Percentiles rank a stretch among this genome's conserved stretches.
These are phyloP conservation scores for Chlorella sp. DNA, from an alignment of 139 green algal species.

Conservation along the genomic window DNA sequence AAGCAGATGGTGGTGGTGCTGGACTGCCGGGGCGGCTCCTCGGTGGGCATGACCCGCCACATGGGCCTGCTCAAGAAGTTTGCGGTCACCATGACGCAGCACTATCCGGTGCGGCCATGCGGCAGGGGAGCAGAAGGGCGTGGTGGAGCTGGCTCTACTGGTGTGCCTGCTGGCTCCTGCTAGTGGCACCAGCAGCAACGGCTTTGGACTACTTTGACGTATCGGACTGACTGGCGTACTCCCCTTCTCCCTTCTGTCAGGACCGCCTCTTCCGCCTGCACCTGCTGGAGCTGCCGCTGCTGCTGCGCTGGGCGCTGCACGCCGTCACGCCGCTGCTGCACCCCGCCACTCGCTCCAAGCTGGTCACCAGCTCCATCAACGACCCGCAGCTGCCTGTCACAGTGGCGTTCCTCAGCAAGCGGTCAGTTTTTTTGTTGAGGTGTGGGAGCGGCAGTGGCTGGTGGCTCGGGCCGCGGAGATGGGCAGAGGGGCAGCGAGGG, in stretches of 20 bases:
- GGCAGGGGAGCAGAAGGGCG: background rate
- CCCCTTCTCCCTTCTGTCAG: background rate
- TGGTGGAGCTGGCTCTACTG: background rate
- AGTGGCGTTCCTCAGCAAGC: conserved; percentile 37
- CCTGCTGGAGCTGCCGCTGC: conserved; percentile 51
- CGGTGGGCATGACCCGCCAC: conserved; percentile 38
- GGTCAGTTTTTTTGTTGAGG: background rate
- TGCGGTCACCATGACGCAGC: conserved; percentile 36
- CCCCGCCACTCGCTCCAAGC: conserved; percentile 40
- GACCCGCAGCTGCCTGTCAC: conserved; percentile 38
- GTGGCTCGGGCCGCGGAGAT: too few relatives aligned
- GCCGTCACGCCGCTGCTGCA: conserved; percentile 43
- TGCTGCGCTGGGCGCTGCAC: conserved; percentile 46
- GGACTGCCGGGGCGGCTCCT: conserved; percentile 40
- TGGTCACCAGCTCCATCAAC: conserved; percentile 30
- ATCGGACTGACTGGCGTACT: too few relatives aligned
- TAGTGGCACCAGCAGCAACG: background rate
- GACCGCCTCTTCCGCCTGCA: conserved; percentile 53
- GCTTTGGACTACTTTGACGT: too few relatives aligned
- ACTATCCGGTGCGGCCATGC: conserved; percentile 44
- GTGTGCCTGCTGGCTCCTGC: background rate
- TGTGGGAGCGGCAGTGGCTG: background rate
- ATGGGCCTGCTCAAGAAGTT: conserved; percentile 49
- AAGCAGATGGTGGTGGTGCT: conserved; percentile 47
- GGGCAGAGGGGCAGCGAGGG: background rate